Evolutionary conservation across 2,329 filamentous ascomycete genomes (phyloP).

Genomic region (Ophiostoma piceae): DNA sequence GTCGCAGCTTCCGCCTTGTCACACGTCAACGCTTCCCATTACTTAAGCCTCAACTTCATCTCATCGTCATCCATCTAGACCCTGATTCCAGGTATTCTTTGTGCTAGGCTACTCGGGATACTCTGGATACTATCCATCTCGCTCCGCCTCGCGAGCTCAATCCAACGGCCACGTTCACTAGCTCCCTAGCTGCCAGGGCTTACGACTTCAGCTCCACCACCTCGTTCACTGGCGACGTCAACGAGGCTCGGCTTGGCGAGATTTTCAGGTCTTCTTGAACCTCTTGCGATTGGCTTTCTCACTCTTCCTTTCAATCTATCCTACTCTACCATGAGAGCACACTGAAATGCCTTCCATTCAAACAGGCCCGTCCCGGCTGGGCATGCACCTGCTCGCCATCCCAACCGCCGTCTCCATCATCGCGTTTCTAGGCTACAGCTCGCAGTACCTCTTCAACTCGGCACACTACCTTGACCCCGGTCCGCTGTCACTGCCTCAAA

Average conservation of each 20-base stretch:
- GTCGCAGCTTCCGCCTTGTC: neutral
- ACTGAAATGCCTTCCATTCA: constrained; percentile 26
- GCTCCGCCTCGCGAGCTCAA: neutral
- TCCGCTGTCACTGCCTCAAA: constrained; percentile 53
- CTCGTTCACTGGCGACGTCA: neutral
- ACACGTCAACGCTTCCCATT: neutral
- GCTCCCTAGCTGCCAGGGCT: neutral
- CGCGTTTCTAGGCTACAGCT: constrained; percentile 63
- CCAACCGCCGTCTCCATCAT: constrained; percentile 63
- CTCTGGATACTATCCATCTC: neutral
- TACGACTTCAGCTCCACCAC: constrained; percentile 8
- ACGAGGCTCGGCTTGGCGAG: neutral
- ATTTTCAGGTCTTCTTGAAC: neutral
- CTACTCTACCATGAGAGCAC: neutral
- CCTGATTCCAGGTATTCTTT: neutral
- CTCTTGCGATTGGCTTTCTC: neutral
- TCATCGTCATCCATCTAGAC: neutral
- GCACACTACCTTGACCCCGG: constrained; percentile 55
- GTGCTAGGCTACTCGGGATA: neutral
- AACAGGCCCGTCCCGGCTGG: constrained; percentile 39
- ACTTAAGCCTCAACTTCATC: neutral
- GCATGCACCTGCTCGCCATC: constrained; percentile 57
- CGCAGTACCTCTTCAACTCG: constrained; percentile 64
- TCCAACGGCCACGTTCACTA: neutral
- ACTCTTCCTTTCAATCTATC: neutral